A percentile compares a stretch with the other conserved stretches of the same genome.
These are phyloP conservation scores for Lentinus brumalis DNA, from an alignment of 768 basidiomycete species.

Conservation along the genomic window DNA sequence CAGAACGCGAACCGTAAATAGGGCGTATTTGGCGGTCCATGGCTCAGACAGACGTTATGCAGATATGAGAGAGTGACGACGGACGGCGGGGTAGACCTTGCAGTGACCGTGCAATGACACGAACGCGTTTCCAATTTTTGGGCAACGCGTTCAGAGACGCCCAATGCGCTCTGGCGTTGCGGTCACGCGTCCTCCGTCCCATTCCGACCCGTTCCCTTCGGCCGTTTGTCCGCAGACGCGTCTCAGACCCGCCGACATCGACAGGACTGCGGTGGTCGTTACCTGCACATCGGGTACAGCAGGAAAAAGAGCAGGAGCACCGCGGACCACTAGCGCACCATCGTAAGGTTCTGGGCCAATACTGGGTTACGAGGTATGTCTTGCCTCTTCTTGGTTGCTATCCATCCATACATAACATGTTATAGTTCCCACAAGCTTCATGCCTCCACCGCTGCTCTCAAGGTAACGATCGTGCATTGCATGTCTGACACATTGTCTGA, in stretches of 20 bases:
- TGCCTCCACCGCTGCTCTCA: slow-evolving; percentile 55
- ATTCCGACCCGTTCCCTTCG: slow-evolving; percentile 8
- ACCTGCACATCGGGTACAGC: too few species aligned
- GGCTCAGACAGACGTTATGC: not conserved
- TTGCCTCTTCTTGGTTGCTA: too few species aligned
- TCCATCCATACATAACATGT: not conserved
- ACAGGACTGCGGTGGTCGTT: too few species aligned
- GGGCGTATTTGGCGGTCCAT: slow-evolving; percentile 86
- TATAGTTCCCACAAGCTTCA: slow-evolving; percentile 18
- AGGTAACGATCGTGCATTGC: slow-evolving; percentile 38
- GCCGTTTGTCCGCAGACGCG: slow-evolving; percentile 5
- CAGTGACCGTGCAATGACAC: slow-evolving; percentile 17
- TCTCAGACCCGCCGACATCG: not conserved
- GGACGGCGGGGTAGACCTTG: not conserved
- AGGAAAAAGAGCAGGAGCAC: too few species aligned
- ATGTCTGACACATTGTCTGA: not conserved
- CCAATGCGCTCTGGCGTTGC: slow-evolving; percentile 9
- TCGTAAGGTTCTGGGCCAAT: too few species aligned
- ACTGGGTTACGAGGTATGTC: too few species aligned
- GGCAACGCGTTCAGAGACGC: slow-evolving; percentile 20
- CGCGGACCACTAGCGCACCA: too few species aligned
- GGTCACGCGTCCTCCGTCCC: slow-evolving; percentile 12
- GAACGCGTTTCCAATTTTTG: slow-evolving; percentile 22
- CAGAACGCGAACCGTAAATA: slow-evolving; percentile 66
- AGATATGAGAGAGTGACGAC: not conserved